Percentiles rank a stretch among this genome's conserved stretches.
These are phyloP conservation scores for Candida sphagnicola DNA, from an alignment of 805 yeast species.

Conservation along the genomic window DNA sequence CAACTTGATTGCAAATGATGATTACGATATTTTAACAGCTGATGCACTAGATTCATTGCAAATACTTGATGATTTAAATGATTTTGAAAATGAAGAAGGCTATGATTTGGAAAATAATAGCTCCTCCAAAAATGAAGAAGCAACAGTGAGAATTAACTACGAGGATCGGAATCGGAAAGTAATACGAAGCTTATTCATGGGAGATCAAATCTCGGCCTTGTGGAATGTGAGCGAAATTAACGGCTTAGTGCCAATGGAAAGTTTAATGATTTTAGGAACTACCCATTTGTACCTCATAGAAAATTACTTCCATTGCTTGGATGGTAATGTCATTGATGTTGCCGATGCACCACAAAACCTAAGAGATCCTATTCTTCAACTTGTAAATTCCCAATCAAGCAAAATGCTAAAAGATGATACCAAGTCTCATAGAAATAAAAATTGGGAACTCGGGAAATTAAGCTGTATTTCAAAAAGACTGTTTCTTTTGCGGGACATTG, in stretches of 20 bases:
- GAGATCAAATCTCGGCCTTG: constrained; percentile 66
- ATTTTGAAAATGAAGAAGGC: constrained; percentile 17
- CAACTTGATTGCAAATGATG: constrained; percentile 14
- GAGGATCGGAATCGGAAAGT: constrained; percentile 76
- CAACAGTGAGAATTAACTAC: constrained; percentile 15
- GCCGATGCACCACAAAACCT: constrained; percentile 58
- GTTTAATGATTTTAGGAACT: constrained; percentile 66
- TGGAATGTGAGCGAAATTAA: constrained; percentile 74
- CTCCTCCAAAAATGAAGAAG: constrained; percentile 8
- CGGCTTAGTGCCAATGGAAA: constrained; percentile 76
- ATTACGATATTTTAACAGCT: constrained; percentile 12
- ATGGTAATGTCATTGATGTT: constrained; percentile 55
- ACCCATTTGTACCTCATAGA: constrained; percentile 65
- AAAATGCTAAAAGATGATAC: constrained; percentile 20
- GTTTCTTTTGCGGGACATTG: constrained; percentile 75
- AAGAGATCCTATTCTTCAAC: constrained; percentile 65
- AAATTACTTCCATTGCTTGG: constrained; percentile 57
- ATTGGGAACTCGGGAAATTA: constrained; percentile 60
- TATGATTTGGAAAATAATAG: constrained; percentile 44
- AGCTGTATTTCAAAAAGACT: constrained; percentile 70
- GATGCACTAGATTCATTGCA: constrained; percentile 23
- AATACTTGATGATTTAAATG: constrained; percentile 12
- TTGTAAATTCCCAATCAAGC: constrained; percentile 50
- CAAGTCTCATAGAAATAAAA: constrained; percentile 43
- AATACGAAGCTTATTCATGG: constrained; percentile 60